Evolutionary conservation across 371 early-diverging fungal species (phyloP), one percentile per base, ranked within the genome.

Genomic region (Mucor irregularis): DNA sequence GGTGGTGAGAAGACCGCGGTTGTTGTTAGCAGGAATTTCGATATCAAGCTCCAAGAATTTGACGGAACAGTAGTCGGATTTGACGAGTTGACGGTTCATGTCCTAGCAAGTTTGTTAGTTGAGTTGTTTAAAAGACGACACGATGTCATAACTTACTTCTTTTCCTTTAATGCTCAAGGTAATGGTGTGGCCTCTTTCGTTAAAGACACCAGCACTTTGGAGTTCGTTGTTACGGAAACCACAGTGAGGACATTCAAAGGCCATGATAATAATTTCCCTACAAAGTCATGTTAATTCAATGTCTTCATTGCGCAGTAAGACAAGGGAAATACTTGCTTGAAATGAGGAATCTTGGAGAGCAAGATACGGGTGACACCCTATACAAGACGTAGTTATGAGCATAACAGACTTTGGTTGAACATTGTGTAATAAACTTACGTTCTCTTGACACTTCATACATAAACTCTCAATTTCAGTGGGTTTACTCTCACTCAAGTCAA

Each of bases 171-270:
- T 66, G 19, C 69, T 51, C 58, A 89, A 85, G 31, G 77, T 80
- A 52, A 87, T 85, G 13, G 77, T 74, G 26, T 84, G 80, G n/a
- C 96, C 97, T 68, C 88, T 81, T 58, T 92, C 90, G 37, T 84
- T 83, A 28, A 95, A 78, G 24, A 85, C 80, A 40, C 90, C 87
- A 34, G 90, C 96, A 55, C 90, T 87, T 74, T 94, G 96, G 35
- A 95, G 80, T 72, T 95, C 95, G 71, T 93, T 97, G 74, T 94
- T 94, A 54, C 80, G 80, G 67, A 85, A 81, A 6, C 89, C 90
- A 71, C 97, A 97, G 78, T 95, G 94, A 35, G 89, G 86, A 68
- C 97, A 97, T 64, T 95, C 92, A 65, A 97, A 97, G 22, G 94
- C 92, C 91, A 92, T 91, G 30, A 97, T 64, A 49, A 96, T 88